Evolutionary conservation across 768 basidiomycete species (phyloP).

Genomic region (Lactarius evosmus): DNA sequence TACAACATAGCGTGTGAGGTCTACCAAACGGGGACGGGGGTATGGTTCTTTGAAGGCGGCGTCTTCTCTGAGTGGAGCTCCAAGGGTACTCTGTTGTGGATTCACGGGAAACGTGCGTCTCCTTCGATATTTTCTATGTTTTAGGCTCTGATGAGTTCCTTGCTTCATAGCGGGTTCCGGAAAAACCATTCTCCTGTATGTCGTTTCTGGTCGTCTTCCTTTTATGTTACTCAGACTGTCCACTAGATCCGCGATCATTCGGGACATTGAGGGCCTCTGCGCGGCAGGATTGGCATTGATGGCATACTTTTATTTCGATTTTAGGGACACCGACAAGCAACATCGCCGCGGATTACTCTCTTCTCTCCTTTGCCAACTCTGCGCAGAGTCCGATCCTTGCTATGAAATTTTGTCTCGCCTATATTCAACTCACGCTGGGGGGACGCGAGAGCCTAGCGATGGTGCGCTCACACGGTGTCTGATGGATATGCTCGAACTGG

Average conservation of each 20-base stretch:
- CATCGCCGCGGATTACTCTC: neutral
- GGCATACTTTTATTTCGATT: neutral
- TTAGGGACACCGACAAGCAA: neutral
- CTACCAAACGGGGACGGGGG: neutral
- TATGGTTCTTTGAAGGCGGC: neutral
- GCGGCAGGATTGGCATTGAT: neutral
- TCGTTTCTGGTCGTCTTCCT: neutral
- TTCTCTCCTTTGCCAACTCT: neutral
- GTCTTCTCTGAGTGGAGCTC: neutral
- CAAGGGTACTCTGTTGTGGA: neutral
- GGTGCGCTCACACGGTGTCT: neutral
- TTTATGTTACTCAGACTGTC: neutral
- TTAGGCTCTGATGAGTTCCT: neutral
- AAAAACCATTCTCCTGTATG: neutral
- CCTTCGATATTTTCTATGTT: neutral
- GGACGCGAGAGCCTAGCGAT: neutral
- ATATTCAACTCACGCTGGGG: neutral
- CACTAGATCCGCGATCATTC: neutral
- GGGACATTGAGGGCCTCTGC: neutral
- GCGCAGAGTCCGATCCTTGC: neutral
- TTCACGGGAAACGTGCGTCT: neutral
- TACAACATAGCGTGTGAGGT: neutral
- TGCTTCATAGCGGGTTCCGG: neutral
- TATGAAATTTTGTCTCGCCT: neutral
- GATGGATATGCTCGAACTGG: neutral